Conservation (phyloP, 2,329 filamentous ascomycete species). For the Exophiala viscosa region DNA sequence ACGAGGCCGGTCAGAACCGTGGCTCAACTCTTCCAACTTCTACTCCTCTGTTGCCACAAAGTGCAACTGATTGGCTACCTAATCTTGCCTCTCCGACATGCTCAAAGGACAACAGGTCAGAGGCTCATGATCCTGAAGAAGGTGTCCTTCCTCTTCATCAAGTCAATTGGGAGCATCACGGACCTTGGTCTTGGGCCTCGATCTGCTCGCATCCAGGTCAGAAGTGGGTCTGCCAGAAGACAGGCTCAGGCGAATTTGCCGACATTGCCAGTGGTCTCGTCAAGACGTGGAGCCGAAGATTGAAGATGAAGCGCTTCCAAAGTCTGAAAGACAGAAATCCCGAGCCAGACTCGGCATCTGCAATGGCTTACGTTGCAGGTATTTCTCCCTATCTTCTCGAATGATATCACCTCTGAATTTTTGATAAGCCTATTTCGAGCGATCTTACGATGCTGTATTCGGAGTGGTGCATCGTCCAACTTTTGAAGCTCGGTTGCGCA, state of each 20-base stretch:
- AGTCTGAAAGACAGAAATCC: not conserved
- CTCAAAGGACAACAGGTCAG: not conserved
- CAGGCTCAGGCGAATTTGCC: not conserved
- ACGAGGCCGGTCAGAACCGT: not conserved
- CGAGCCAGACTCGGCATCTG: not conserved
- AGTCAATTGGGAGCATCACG: slow-evolving; percentile 1
- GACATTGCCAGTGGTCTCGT: not conserved
- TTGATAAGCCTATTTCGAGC: slow-evolving; percentile 6
- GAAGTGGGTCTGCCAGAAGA: slow-evolving; percentile 2
- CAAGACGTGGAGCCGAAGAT: slow-evolving; percentile 1
- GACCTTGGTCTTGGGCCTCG: slow-evolving; percentile 4
- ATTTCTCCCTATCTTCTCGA: too few species aligned
- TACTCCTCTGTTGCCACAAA: too few species aligned
- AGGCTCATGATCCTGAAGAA: not conserved
- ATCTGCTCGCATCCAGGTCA: slow-evolving; percentile 3
- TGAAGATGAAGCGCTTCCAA: slow-evolving; percentile 2
- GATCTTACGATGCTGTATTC: slow-evolving; percentile 8
- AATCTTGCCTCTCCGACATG: not conserved
- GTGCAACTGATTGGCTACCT: not conserved
- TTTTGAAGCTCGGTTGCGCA: slow-evolving; percentile 8
- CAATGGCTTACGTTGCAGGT: slow-evolving; percentile 1
- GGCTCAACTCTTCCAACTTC: too few species aligned
- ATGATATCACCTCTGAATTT: too few species aligned
- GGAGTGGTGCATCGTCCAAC: slow-evolving; percentile 10
- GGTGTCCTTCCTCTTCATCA: not conserved